Percentiles rank a stretch among this genome's conserved stretches.
Conservation (phyloP, 805 yeast species). For the Yamadazyma phyllophila region DNA sequence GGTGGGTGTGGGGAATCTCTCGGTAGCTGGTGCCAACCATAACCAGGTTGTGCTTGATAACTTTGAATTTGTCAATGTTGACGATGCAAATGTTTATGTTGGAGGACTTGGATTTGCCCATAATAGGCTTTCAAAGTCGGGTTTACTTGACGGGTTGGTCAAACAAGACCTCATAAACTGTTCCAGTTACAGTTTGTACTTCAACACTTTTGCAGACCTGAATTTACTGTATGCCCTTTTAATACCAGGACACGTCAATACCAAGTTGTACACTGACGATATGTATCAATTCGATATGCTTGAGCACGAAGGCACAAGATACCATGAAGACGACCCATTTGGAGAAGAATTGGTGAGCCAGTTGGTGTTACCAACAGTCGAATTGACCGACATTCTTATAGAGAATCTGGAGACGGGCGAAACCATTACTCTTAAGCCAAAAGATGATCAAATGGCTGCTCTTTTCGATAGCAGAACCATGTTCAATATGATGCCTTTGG, state of each 20-base stretch:
- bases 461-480: slow-evolving; percentile 55
- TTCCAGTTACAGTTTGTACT: slow-evolving; percentile 36
- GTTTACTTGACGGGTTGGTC: slow-evolving; percentile 25
- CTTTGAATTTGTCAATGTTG: slow-evolving; percentile 29
- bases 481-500: slow-evolving; percentile 53
- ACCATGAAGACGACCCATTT: slow-evolving; percentile 26
- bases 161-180: slow-evolving; percentile 21
- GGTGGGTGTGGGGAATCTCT: slow-evolving; percentile 23
- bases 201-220: slow-evolving; percentile 15
- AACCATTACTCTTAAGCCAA: slow-evolving; percentile 29
- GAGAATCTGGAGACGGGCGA: slow-evolving; percentile 37
- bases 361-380: slow-evolving; percentile 29
- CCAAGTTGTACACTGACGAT: slow-evolving; percentile 43
- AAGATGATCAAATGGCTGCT: slow-evolving; percentile 45
- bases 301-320: slow-evolving; percentile 40
- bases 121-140: slow-evolving; percentile 20
- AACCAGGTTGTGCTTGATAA: slow-evolving; percentile 15
- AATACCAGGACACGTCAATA: slow-evolving; percentile 60
- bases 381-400: slow-evolving; percentile 22
- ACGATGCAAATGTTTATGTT: slow-evolving; percentile 18
- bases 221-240: slow-evolving; percentile 30
- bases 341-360: slow-evolving; percentile 12
- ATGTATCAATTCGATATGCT: slow-evolving; percentile 50
- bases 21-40: slow-evolving; percentile 15
- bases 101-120: slow-evolving; percentile 41